phyloP scores from a whole-genome alignment of 129 eudicot genomes.

The Glebionis coronaria region DNA sequence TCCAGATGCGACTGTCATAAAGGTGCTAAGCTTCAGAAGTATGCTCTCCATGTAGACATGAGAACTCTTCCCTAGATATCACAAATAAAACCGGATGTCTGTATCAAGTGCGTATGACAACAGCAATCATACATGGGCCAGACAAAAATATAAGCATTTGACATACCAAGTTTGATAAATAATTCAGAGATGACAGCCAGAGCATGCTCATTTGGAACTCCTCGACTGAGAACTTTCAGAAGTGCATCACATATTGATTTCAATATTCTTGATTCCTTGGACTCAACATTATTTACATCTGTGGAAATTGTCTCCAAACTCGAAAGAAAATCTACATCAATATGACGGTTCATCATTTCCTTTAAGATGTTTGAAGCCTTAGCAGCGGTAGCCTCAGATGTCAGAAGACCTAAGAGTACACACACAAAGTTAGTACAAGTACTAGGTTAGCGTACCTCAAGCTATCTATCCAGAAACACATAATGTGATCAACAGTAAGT shows the following conservation, averaged over 20 bases:
- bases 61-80: conserved; percentile 53
- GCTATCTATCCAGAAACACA: background rate
- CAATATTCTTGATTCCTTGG: conserved; percentile 42
- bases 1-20: conserved; percentile 45
- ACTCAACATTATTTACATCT: conserved; percentile 29
- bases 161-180: conserved; percentile 83
- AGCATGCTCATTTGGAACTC: conserved; percentile 57
- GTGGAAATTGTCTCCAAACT: conserved; percentile 23
- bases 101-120: conserved; percentile 10
- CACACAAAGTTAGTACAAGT: conserved; percentile 26
- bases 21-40: conserved; percentile 55
- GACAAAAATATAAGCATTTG: background rate
- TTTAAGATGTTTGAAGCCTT: conserved; percentile 57
- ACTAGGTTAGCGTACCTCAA: background rate
- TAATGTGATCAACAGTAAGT: background rate
- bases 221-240: conserved; percentile 40
- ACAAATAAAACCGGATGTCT: conserved; percentile 2
- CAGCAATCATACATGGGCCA: background rate
- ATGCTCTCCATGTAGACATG: conserved; percentile 52
- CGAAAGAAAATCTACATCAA: conserved; percentile 30
- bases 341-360: conserved; percentile 52
- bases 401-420: conserved; percentile 62
- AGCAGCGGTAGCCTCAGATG: conserved; percentile 58
- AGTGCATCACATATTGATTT: conserved; percentile 52
- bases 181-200: conserved; percentile 57